A percentile compares a stretch with the other conserved stretches of the same genome.
Evolutionary conservation across 305 asterid species (phyloP).

Genomic region (Solanum hybrid): DNA sequence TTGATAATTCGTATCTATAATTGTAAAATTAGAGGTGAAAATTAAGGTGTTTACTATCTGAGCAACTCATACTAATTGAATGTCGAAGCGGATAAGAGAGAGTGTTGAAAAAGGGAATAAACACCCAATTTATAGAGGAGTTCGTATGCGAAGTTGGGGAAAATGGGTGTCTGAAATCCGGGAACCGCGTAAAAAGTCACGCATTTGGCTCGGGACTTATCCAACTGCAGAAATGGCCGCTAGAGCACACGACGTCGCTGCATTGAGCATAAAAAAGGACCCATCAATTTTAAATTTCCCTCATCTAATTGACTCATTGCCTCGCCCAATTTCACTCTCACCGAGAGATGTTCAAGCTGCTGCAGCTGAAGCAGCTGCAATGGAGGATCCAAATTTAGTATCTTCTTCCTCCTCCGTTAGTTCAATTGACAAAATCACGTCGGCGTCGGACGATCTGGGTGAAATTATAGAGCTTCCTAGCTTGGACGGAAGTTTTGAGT

Average conservation of each 20-base stretch:
- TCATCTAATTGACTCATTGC: slow-evolving; percentile 35
- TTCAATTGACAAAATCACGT: neutral
- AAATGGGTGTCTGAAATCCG: slow-evolving; percentile 79
- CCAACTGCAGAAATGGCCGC: slow-evolving; percentile 75
- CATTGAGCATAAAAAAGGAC: slow-evolving; percentile 42
- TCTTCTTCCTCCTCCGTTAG: neutral
- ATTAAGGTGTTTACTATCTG: neutral
- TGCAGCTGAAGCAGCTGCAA: slow-evolving; percentile 69
- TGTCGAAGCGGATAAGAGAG: neutral
- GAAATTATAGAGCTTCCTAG: slow-evolving; percentile 9
- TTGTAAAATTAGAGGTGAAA: too few species aligned
- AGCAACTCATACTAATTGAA: neutral
- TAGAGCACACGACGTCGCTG: slow-evolving; percentile 69
- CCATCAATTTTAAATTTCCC: slow-evolving; percentile 56
- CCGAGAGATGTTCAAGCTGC: slow-evolving; percentile 61
- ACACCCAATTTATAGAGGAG: slow-evolving; percentile 52
- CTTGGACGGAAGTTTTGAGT: neutral
- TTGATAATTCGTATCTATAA: neutral
- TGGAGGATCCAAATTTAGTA: neutral
- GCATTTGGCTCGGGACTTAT: slow-evolving; percentile 71
- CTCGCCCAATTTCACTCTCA: slow-evolving; percentile 46
- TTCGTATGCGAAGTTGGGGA: slow-evolving; percentile 74
- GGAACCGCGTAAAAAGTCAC: slow-evolving; percentile 55
- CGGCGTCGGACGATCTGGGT: neutral
- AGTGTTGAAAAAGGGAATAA: neutral